phyloP scores from a whole-genome alignment of 2,329 filamentous ascomycete species.

The Colletotrichum horii region DNA sequence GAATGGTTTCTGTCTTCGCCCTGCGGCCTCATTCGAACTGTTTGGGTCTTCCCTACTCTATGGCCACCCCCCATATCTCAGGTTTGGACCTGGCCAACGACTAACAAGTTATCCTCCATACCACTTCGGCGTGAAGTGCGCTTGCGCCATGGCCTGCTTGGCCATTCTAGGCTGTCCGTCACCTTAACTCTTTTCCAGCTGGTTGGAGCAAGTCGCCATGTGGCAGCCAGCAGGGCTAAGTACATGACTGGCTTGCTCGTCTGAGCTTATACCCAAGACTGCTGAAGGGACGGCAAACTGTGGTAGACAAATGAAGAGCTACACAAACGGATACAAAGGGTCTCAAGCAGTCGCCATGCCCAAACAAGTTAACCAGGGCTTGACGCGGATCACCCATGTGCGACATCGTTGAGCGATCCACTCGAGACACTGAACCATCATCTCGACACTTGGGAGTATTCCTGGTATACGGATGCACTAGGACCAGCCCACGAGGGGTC shows the following conservation, averaged over 20 bases:
- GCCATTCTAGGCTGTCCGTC: not conserved
- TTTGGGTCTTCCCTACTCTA: not conserved
- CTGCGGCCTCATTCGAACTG: not conserved
- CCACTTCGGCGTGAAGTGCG: not conserved
- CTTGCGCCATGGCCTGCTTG: not conserved
- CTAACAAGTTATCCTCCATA: not conserved
- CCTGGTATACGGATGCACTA: not conserved
- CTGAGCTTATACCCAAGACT: not conserved
- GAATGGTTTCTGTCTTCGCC: not conserved
- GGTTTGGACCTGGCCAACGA: not conserved
- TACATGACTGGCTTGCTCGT: not conserved
- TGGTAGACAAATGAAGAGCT: not conserved
- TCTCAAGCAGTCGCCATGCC: conserved; percentile 5
- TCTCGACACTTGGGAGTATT: conserved; percentile 6
- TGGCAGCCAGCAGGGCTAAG: not conserved
- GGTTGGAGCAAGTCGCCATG: not conserved
- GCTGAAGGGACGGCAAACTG: not conserved
- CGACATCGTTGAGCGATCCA: conserved; percentile 21
- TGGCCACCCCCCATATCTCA: not conserved
- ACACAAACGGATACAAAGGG: not conserved
- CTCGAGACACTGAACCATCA: not conserved
- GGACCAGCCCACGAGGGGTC: conserved; percentile 3
- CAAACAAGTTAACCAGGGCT: conserved; percentile 15
- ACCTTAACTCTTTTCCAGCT: not conserved
- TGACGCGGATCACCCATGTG: conserved; percentile 19